Percentiles rank a stretch among this genome's conserved stretches.
Conservation (phyloP, 257 asterid genomes). For the Gentiana straminea region DNA sequence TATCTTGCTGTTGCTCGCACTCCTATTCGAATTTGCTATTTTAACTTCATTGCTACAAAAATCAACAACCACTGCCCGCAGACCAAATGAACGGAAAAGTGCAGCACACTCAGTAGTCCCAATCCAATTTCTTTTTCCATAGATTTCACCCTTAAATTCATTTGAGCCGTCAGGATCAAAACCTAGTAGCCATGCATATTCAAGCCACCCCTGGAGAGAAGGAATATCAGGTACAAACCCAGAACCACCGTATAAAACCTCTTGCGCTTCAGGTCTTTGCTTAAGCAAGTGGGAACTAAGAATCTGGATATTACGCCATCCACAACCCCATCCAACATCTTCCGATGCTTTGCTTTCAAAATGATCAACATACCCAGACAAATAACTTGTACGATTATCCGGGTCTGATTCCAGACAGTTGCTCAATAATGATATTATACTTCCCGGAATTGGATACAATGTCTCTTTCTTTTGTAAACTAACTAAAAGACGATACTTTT, state of each 20-base stretch:
- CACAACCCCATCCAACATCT: conserved; percentile 94
- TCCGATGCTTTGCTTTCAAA: conserved; percentile 44
- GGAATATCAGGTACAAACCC: conserved; percentile 67
- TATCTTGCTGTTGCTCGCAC: conserved; percentile 25
- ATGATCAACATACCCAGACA: conserved; percentile 73
- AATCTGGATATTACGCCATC: conserved; percentile 98
- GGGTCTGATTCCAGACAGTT: conserved; percentile 60
- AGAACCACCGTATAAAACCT: conserved; percentile 63
- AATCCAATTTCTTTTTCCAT: conserved; percentile 69
- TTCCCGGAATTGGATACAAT: conserved; percentile 31
- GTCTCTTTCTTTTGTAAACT: conserved; percentile 32
- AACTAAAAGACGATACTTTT: conserved; percentile 21
- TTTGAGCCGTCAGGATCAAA: conserved; percentile 58
- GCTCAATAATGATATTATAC: conserved; percentile 44
- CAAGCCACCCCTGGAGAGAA: conserved; percentile 80
- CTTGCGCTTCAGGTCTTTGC: conserved; percentile 48
- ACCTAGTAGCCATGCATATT: conserved; percentile 79
- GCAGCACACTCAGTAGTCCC: conserved; percentile 95
- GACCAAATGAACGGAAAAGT: conserved; percentile 74
- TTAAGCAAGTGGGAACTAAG: conserved; percentile 75
- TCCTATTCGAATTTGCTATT: conserved; percentile 11
- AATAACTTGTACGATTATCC: conserved; percentile 30
- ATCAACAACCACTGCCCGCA: conserved; percentile 78
- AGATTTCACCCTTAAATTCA: conserved; percentile 49
- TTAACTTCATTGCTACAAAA: conserved; percentile 37